phyloP scores from a whole-genome alignment of 257 asterid genomes.

The Coffea canephora region DNA sequence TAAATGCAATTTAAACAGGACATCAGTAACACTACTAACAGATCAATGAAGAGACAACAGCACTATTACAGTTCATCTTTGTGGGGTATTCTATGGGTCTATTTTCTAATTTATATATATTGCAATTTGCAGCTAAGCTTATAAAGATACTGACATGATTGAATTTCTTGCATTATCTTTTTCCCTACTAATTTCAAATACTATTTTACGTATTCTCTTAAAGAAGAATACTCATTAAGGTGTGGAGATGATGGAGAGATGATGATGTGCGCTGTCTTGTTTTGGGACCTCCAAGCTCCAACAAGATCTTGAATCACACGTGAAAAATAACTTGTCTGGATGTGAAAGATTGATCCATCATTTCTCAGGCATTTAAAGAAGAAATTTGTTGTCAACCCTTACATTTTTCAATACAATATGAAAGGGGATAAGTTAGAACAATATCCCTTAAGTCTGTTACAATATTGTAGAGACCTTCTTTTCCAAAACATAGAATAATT shows the following conservation, averaged over 20 bases:
- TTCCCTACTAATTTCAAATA: no score
- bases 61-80: background rate
- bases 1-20: background rate
- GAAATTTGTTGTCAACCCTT: background rate
- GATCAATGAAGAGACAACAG: background rate
- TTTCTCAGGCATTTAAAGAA: background rate
- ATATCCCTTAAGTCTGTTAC: background rate
- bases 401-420: background rate
- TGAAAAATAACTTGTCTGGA: constrained; percentile 27
- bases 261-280: background rate
- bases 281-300: constrained; percentile 1
- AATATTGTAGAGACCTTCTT: background rate
- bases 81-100: background rate
- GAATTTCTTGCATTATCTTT: background rate
- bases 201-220: background rate
- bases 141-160: background rate
- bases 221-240: background rate
- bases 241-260: background rate
- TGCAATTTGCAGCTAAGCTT: background rate
- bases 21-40: background rate
- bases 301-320: constrained; percentile 24
- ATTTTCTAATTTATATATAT: background rate
- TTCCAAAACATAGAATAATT: background rate
- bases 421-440: background rate
- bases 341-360: background rate